These are phyloP conservation scores for Aspergillus persii DNA, from an alignment of 2,329 filamentous ascomycete genomes.

Conservation along the genomic window DNA sequence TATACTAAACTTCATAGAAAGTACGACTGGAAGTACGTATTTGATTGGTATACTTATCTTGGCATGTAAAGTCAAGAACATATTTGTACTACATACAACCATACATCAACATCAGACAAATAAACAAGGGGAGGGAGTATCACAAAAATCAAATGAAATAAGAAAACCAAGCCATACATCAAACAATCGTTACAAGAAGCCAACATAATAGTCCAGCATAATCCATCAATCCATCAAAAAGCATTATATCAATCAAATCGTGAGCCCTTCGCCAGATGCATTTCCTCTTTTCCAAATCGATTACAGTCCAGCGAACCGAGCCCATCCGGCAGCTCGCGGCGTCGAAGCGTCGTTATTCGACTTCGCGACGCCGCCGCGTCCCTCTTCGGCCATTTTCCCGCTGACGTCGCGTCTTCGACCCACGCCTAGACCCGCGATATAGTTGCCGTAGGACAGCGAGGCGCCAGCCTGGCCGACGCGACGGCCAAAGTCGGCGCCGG, in stretches of 20 bases:
- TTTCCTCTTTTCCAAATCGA: not conserved
- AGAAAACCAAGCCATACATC: not conserved
- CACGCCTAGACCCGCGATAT: constrained; percentile 44
- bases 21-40: too few species aligned
- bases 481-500: constrained; percentile 36
- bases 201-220: not conserved
- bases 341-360: constrained; percentile 14
- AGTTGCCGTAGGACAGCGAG: constrained; percentile 40
- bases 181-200: not conserved
- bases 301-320: constrained; percentile 46
- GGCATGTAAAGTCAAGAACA: too few species aligned
- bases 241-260: not conserved
- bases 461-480: constrained; percentile 26
- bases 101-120: not conserved
- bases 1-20: too few species aligned
- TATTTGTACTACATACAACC: too few species aligned
- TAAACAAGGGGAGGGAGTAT: not conserved
- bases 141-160: not conserved
- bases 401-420: constrained; percentile 48
- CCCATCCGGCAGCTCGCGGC: constrained; percentile 45
- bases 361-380: constrained; percentile 31
- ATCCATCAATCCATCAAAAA: not conserved
- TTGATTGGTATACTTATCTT: too few species aligned
- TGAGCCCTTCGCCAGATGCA: not conserved
- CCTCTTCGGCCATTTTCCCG: constrained; percentile 48